These are phyloP conservation scores for Phytophthora lateralis DNA, from an alignment of 352 stramenopile genomes.

Conservation along the genomic window DNA sequence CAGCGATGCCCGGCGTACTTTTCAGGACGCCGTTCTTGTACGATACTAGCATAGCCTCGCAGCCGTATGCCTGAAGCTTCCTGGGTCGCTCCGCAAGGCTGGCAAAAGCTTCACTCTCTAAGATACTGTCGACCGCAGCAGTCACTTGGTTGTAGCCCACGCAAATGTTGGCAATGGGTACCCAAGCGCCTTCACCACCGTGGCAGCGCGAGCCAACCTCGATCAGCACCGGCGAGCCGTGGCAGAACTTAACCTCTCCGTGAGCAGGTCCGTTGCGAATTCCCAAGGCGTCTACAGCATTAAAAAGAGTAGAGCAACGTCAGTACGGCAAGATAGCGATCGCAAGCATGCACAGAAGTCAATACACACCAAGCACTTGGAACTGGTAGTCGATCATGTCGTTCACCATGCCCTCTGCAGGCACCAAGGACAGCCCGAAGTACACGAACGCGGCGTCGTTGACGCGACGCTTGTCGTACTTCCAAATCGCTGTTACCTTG, in stretches of 20 bases:
- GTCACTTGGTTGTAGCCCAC: constrained; percentile 95
- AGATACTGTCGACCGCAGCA: constrained; percentile 85
- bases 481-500: constrained; percentile 97
- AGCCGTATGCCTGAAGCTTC: constrained; percentile 83
- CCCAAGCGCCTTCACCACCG: constrained; percentile 94
- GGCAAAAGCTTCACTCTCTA: constrained; percentile 61
- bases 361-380: constrained; percentile 57
- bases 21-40: constrained; percentile 93
- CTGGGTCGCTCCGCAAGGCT: constrained; percentile 70
- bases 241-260: constrained; percentile 88
- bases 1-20: constrained; percentile 85
- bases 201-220: constrained; percentile 96
- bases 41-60: constrained; percentile 94
- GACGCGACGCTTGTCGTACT: constrained; percentile 96
- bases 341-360: background rate
- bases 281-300: constrained; percentile 55
- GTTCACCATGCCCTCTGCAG: constrained; percentile 68
- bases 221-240: constrained; percentile 91
- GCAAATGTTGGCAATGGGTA: constrained; percentile 90
- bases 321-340: background rate
- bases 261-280: constrained; percentile 80
- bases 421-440: constrained; percentile 83
- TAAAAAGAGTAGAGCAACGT: constrained; percentile 4
- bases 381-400: constrained; percentile 88
- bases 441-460: constrained; percentile 97